A percentile compares a stretch with the other conserved stretches of the same genome.
Evolutionary conservation across 2,329 filamentous ascomycete species (phyloP).

Genomic region (Ceratocystiopsis minuta): DNA sequence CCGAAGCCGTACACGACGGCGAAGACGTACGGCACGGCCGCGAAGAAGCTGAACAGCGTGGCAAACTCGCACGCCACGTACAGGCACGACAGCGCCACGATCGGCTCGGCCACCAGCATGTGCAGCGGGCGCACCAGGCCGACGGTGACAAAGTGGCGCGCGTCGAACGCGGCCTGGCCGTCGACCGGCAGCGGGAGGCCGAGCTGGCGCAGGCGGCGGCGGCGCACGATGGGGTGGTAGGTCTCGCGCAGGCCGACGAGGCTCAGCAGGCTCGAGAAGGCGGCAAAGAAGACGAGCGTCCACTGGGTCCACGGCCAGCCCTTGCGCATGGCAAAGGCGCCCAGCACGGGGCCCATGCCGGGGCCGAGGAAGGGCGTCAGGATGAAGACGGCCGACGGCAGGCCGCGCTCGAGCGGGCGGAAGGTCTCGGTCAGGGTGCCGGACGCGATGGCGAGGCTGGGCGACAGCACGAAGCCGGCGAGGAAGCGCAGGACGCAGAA

Average conservation of each 20-base stretch:
- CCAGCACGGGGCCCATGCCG: constrained; percentile 29
- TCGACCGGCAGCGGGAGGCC: constrained; percentile 11
- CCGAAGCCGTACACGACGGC: constrained; percentile 25
- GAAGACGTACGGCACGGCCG: constrained; percentile 31
- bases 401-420: constrained; percentile 21
- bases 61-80: constrained; percentile 34
- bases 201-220: constrained; percentile 19
- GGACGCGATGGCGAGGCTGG: constrained; percentile 28
- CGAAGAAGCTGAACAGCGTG: constrained; percentile 34
- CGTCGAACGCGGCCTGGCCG: constrained; percentile 11
- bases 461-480: constrained; percentile 31
- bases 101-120: constrained; percentile 45
- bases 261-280: constrained; percentile 18
- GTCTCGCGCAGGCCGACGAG: constrained; percentile 33
- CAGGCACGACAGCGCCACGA: constrained; percentile 36
- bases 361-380: constrained; percentile 35
- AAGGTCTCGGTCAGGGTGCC: constrained; percentile 34
- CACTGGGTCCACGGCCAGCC: constrained; percentile 37
- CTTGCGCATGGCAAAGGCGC: constrained; percentile 28
- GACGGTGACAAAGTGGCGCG: constrained; percentile 21
- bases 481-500: constrained; percentile 38
- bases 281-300: constrained; percentile 28
- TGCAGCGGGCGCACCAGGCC: constrained; percentile 32
- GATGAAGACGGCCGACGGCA: constrained; percentile 26
- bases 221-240: constrained; percentile 32